phyloP scores from a whole-genome alignment of 495 filamentous ascomycete species.

The Elaphomyces granulatus region DNA sequence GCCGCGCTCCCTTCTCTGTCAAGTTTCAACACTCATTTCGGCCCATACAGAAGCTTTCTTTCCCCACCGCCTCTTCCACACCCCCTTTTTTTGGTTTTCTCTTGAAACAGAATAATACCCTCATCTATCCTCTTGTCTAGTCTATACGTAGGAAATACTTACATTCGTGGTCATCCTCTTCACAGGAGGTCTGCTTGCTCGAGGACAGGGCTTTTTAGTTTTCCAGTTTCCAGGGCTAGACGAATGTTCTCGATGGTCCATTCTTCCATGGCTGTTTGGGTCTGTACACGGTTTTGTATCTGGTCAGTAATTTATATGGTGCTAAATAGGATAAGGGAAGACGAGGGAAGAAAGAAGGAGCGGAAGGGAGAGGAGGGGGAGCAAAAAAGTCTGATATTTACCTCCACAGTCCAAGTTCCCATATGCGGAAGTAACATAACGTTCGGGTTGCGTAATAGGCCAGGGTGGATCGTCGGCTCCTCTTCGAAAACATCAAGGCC shows the following conservation, averaged over 20 bases:
- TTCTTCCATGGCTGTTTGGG: slow-evolving; percentile 49
- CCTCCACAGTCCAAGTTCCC: slow-evolving; percentile 53
- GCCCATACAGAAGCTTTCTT: too few relatives aligned
- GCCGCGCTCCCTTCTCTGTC: too few relatives aligned
- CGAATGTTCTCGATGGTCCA: slow-evolving; percentile 49
- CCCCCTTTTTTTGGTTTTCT: too few relatives aligned
- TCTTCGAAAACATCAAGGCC: slow-evolving; percentile 60
- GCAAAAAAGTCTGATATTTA: slow-evolving; percentile 16
- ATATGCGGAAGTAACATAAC: slow-evolving; percentile 54
- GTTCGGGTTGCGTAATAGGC: slow-evolving; percentile 42
- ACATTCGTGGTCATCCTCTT: too few relatives aligned
- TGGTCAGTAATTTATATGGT: too few relatives aligned
- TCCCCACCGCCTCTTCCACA: too few relatives aligned
- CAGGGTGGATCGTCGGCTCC: slow-evolving; percentile 51
- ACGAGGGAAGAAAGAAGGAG: not conserved
- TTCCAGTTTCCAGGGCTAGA: slow-evolving; percentile 37
- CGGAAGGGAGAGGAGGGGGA: not conserved
- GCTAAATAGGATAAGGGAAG: not conserved
- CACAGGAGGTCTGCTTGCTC: slow-evolving; percentile 44
- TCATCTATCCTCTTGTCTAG: too few relatives aligned
- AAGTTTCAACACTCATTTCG: too few relatives aligned
- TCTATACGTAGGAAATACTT: too few relatives aligned
- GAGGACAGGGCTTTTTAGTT: slow-evolving; percentile 40
- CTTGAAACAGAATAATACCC: too few relatives aligned
- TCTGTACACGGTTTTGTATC: too few relatives aligned